Evolutionary conservation across 1,284 basidiomycete genomes (phyloP).

Genomic region (Golubevia pallescens): DNA sequence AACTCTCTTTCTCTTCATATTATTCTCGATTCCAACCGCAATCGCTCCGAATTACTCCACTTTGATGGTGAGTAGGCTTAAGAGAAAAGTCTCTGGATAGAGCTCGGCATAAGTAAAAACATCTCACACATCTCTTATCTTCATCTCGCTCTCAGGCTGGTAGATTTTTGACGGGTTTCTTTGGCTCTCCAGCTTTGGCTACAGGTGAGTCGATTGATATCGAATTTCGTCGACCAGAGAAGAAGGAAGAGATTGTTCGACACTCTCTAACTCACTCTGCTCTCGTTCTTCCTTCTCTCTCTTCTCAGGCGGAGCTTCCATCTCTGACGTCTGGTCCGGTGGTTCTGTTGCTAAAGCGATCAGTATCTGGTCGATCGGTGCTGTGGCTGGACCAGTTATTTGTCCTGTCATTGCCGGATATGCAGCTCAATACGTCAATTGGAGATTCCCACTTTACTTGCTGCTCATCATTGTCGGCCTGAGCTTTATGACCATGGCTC

Average conservation of each 20-base stretch:
- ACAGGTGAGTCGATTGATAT: constrained; percentile 59
- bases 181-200: constrained; percentile 64
- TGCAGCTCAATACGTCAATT: neutral
- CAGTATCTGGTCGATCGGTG: neutral
- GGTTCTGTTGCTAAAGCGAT: neutral
- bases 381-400: neutral
- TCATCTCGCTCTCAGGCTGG: constrained; percentile 8
- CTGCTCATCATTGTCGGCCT: neutral
- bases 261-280: too few species aligned
- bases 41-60: constrained; percentile 28
- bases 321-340: neutral
- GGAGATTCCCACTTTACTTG: neutral
- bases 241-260: too few species aligned
- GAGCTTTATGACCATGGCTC: constrained; percentile 9
- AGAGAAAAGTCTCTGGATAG: neutral
- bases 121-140: neutral
- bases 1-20: constrained; percentile 15
- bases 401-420: neutral
- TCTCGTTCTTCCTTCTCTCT: too few species aligned
- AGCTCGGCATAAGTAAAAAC: neutral
- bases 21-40: constrained; percentile 22
- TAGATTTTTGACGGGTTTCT: constrained; percentile 61
- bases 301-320: neutral
- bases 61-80: constrained; percentile 17
- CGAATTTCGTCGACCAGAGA: neutral